These are phyloP conservation scores for Penicillium sp. DNA, from an alignment of 2,329 filamentous ascomycete species.

Conservation along the genomic window DNA sequence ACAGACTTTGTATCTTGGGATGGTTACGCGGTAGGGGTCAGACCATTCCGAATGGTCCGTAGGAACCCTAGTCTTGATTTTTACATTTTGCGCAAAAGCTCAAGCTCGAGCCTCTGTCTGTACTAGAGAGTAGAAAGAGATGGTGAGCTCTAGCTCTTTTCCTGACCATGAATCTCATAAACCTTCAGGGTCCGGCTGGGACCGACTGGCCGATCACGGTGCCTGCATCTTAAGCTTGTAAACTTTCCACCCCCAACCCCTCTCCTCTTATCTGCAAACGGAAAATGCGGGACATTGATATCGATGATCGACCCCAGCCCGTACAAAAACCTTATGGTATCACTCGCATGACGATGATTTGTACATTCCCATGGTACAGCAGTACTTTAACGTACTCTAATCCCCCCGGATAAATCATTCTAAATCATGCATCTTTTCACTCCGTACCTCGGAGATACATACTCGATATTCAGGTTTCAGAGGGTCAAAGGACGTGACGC, in stretches of 20 bases:
- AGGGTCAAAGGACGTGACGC: slow-evolving; percentile 10
- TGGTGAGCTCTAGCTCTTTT: too few relatives aligned
- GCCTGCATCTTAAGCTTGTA: slow-evolving; percentile 9
- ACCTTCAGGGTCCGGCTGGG: slow-evolving; percentile 15
- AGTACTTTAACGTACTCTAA: slow-evolving; percentile 11
- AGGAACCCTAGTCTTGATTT: not conserved
- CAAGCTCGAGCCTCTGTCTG: not conserved
- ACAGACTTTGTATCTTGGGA: not conserved
- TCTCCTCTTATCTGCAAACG: slow-evolving; percentile 14
- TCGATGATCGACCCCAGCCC: slow-evolving; percentile 10
- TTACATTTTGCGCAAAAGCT: not conserved
- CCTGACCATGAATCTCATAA: not conserved
- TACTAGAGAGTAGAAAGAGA: too few relatives aligned
- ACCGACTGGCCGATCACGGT: slow-evolving; percentile 18
- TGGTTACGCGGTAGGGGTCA: slow-evolving; percentile 22
- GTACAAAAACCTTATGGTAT: not conserved
- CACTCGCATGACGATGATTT: slow-evolving; percentile 12
- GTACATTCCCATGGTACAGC: slow-evolving; percentile 14
- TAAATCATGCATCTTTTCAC: not conserved
- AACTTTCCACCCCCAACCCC: not conserved
- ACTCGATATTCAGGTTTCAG: not conserved
- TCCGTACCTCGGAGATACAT: not conserved
- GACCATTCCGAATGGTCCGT: slow-evolving; percentile 22
- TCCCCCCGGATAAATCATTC: not conserved
- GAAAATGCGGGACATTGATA: slow-evolving; percentile 11